Conservation (phyloP, 441 rosid species). For the Erysimum cheiri region DNA sequence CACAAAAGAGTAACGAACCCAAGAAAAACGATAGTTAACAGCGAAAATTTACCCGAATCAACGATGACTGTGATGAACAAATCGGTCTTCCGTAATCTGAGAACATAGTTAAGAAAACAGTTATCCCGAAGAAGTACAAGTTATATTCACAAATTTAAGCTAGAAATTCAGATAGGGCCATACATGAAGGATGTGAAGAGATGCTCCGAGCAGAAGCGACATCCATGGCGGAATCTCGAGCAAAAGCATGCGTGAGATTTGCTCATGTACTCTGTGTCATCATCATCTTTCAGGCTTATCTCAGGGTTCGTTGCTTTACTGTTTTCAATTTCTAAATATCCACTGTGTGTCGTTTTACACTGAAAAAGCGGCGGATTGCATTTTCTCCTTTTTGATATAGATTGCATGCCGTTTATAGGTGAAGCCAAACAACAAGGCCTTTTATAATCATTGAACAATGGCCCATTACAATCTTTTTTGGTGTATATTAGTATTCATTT, state of each 20-base stretch:
- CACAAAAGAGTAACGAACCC: neutral
- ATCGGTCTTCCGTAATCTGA: slow-evolving; percentile 46
- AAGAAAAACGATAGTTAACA: neutral
- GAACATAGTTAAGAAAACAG: neutral
- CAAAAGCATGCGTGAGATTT: slow-evolving; percentile 41
- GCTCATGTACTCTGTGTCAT: slow-evolving; percentile 39
- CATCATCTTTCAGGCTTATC: slow-evolving; percentile 36
- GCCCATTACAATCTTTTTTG: neutral
- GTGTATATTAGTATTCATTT: no score
- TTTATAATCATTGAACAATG: neutral
- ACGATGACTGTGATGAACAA: slow-evolving; percentile 40
- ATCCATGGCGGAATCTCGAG: slow-evolving; percentile 55
- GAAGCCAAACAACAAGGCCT: neutral
- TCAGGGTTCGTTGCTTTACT: slow-evolving; percentile 24
- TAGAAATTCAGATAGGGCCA: neutral
- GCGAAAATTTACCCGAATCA: slow-evolving; percentile 47
- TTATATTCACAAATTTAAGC: neutral
- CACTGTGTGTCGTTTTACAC: slow-evolving; percentile 26
- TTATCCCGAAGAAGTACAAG: neutral
- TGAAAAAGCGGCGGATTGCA: slow-evolving; percentile 21
- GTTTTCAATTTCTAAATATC: slow-evolving; percentile 14
- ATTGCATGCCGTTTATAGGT: slow-evolving; percentile 25
- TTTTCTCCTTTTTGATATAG: neutral
- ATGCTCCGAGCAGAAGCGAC: slow-evolving; percentile 47
- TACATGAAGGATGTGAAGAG: slow-evolving; percentile 48